phyloP scores from a whole-genome alignment of 2,329 filamentous ascomycete genomes.

The Phyllosticta capitalensis region DNA sequence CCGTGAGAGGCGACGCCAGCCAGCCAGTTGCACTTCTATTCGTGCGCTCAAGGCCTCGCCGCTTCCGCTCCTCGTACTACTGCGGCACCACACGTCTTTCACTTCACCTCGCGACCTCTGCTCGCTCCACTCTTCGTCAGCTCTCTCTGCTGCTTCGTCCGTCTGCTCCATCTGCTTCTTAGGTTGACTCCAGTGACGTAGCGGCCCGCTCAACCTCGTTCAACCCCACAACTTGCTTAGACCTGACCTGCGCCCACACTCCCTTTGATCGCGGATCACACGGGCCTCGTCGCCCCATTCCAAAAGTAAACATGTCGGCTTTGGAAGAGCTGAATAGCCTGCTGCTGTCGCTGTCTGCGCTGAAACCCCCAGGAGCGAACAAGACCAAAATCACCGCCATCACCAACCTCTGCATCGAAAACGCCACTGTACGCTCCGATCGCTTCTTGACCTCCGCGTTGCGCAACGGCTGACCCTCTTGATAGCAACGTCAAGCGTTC shows the following conservation, averaged over 20 bases:
- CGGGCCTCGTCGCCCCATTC: constrained; percentile 4
- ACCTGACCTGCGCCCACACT: background rate
- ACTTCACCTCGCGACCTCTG: background rate
- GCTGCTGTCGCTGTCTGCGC: constrained; percentile 79
- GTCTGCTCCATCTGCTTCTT: constrained; percentile 1
- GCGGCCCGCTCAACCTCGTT: constrained; percentile 3
- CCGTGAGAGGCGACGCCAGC: constrained; percentile 6
- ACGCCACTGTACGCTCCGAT: constrained; percentile 9
- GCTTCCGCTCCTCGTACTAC: constrained; percentile 5
- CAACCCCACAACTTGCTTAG: constrained; percentile 4
- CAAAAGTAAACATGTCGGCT: constrained; percentile 47
- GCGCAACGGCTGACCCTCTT: constrained; percentile 39
- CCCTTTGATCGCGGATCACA: constrained; percentile 3
- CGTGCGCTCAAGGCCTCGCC: constrained; percentile 2
- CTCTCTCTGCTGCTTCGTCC: constrained; percentile 1
- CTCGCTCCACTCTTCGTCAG: constrained; percentile 2
- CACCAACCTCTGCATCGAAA: constrained; percentile 71
- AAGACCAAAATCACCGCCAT: constrained; percentile 83
- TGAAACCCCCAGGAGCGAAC: constrained; percentile 91
- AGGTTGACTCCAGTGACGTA: constrained; percentile 11
- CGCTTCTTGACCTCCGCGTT: constrained; percentile 59
- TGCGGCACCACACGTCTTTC: background rate
- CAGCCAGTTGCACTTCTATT: background rate
- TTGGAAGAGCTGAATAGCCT: constrained; percentile 85
- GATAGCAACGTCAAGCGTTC: constrained; percentile 83